These are phyloP conservation scores for Candida maltosa DNA, from an alignment of 805 yeast species.

Conservation along the genomic window DNA sequence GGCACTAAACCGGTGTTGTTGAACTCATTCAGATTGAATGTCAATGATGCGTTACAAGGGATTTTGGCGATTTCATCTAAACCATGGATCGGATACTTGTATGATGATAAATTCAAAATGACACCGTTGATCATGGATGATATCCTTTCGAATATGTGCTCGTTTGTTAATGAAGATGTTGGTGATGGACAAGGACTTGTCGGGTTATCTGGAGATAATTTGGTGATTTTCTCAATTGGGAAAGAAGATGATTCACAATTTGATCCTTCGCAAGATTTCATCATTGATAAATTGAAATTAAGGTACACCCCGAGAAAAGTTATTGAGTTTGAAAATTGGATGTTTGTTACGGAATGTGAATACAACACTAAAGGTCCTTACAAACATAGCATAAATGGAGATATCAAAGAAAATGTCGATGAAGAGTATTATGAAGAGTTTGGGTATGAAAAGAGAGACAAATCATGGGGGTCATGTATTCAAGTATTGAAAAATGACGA, in stretches of 20 bases:
- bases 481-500: slow-evolving; percentile 41
- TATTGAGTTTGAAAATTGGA: slow-evolving; percentile 15
- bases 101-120: slow-evolving; percentile 33
- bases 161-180: slow-evolving; percentile 62
- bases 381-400: slow-evolving; percentile 9
- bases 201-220: slow-evolving; percentile 50
- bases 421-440: slow-evolving; percentile 41
- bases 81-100: slow-evolving; percentile 52
- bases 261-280: slow-evolving; percentile 23
- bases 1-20: slow-evolving; percentile 67
- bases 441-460: slow-evolving; percentile 31
- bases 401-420: slow-evolving; percentile 10
- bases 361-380: slow-evolving; percentile 30
- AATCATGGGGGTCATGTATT: slow-evolving; percentile 51
- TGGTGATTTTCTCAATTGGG: slow-evolving; percentile 57
- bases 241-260: slow-evolving; percentile 28
- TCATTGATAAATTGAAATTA: slow-evolving; percentile 33
- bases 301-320: slow-evolving; percentile 51
- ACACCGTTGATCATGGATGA: slow-evolving; percentile 45
- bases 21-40: slow-evolving; percentile 28
- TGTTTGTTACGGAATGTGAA: slow-evolving; percentile 48
- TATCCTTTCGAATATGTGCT: slow-evolving; percentile 44
- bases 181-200: slow-evolving; percentile 61
- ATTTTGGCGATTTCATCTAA: slow-evolving; percentile 51
- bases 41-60: slow-evolving; percentile 18